Conservation (phyloP, 805 yeast genomes). For the Wilhelminamyces savonicus region DNA sequence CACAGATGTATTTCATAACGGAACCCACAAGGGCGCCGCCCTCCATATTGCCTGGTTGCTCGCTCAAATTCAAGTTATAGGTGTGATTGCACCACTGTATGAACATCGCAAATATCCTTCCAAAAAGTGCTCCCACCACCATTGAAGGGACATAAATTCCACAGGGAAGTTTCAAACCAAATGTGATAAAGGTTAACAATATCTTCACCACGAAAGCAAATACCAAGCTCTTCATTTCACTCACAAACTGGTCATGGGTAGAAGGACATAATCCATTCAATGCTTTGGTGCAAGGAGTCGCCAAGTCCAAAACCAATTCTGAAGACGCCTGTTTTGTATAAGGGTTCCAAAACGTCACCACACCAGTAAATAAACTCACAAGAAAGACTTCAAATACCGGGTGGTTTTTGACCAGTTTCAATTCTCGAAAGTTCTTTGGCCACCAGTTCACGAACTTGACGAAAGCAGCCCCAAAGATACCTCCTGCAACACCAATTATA, state of each 20-base stretch:
- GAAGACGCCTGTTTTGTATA: conserved; percentile 44
- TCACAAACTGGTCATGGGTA: conserved; percentile 16
- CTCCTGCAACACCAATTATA: conserved; percentile 46
- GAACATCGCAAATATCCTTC: conserved; percentile 41
- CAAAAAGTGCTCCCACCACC: conserved; percentile 59
- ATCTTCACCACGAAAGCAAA: conserved; percentile 41
- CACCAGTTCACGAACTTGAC: conserved; percentile 43
- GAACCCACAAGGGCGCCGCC: background rate
- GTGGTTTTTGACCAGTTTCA: conserved; percentile 22
- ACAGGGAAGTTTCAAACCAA: conserved; percentile 53
- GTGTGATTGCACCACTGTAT: conserved; percentile 31
- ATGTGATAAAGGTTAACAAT: conserved; percentile 44
- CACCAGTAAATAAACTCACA: conserved; percentile 40
- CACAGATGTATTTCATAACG: conserved; percentile 9
- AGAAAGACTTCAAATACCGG: conserved; percentile 42
- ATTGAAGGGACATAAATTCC: conserved; percentile 61
- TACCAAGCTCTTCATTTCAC: conserved; percentile 25
- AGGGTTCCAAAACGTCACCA: conserved; percentile 42
- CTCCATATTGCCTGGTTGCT: background rate
- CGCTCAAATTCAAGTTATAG: background rate
- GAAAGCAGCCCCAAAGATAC: conserved; percentile 46
- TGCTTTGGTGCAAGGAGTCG: conserved; percentile 41
- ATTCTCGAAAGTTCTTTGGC: conserved; percentile 32
- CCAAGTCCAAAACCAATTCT: conserved; percentile 44
- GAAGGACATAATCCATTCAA: conserved; percentile 25